Conservation (phyloP, 129 eudicot species). For the Solidago caesia region DNA sequence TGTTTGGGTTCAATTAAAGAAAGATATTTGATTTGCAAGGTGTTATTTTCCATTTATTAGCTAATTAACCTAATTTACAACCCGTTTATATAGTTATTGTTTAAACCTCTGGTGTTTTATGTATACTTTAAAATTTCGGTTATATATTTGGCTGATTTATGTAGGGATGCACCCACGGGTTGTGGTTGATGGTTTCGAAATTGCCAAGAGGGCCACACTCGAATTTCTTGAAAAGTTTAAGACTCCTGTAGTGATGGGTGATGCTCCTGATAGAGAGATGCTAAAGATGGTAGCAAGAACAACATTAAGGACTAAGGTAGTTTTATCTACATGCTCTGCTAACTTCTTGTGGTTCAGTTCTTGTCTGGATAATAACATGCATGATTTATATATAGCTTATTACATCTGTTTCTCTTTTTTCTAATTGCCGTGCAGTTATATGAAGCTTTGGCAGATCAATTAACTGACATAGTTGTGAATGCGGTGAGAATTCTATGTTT, state of each 20-base stretch:
- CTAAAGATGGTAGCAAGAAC: constrained; percentile 98
- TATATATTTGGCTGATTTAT: constrained; percentile 18
- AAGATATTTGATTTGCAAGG: too few relatives aligned
- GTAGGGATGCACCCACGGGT: constrained; percentile 99
- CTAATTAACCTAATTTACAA: background rate
- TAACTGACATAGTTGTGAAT: constrained; percentile 83
- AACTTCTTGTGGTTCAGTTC: background rate
- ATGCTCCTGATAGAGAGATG: constrained; percentile 81
- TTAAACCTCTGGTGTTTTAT: background rate
- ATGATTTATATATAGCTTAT: background rate
- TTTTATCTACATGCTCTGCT: too few relatives aligned
- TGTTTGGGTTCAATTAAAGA: too few relatives aligned
- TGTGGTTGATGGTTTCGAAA: constrained; percentile 97
- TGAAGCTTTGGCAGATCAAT: constrained; percentile 91
- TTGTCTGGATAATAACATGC: constrained; percentile 4
- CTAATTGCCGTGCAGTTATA: constrained; percentile 57
- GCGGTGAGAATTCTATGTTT: constrained; percentile 53
- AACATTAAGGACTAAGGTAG: constrained; percentile 89
- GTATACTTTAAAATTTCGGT: background rate
- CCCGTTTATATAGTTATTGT: background rate
- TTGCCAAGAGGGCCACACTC: constrained; percentile 89
- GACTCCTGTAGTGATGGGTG: constrained; percentile 93
- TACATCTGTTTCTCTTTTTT: background rate
- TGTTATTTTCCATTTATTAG: background rate
- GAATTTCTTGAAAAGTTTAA: constrained; percentile 85